These are phyloP conservation scores for Epichloe amarillans DNA, from an alignment of 2,329 filamentous ascomycete genomes.

Conservation along the genomic window DNA sequence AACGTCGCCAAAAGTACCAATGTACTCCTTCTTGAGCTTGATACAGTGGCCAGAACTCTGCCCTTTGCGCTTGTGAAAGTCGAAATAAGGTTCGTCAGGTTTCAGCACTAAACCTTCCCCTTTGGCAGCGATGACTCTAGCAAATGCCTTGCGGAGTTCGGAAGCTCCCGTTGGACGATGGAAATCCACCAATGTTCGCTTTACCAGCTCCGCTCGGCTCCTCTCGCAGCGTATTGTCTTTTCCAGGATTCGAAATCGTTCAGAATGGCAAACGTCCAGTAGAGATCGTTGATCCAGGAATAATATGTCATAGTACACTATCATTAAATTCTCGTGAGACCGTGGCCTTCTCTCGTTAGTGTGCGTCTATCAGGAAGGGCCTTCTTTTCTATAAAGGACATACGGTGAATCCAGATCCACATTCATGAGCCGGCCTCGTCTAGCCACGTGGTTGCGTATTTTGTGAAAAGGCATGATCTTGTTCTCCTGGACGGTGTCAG, in stretches of 20 bases:
- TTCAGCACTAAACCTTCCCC: slow-evolving; percentile 77
- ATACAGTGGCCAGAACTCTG: slow-evolving; percentile 44
- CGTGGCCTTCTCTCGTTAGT: slow-evolving; percentile 27
- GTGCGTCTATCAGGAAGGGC: background rate
- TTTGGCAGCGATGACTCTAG: slow-evolving; percentile 47
- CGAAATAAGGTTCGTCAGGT: slow-evolving; percentile 66
- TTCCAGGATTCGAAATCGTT: slow-evolving; percentile 47
- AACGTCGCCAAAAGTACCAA: slow-evolving; percentile 64
- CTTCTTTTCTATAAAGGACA: slow-evolving; percentile 13
- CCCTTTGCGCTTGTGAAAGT: slow-evolving; percentile 26
- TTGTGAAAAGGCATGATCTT: slow-evolving; percentile 66
- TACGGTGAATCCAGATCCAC: slow-evolving; percentile 56
- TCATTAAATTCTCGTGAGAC: slow-evolving; percentile 43
- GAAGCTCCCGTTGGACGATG: slow-evolving; percentile 33
- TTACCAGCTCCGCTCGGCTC: slow-evolving; percentile 54
- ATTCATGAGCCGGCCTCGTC: slow-evolving; percentile 58
- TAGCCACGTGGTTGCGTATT: slow-evolving; percentile 64
- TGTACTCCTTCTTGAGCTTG: slow-evolving; percentile 80
- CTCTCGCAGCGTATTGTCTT: slow-evolving; percentile 35
- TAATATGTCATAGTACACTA: slow-evolving; percentile 46
- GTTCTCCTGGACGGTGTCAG: slow-evolving; percentile 28
- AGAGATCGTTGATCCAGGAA: slow-evolving; percentile 41
- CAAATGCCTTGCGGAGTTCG: slow-evolving; percentile 50
- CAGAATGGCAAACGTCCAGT: slow-evolving; percentile 37
- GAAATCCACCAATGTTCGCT: slow-evolving; percentile 57